A percentile compares a stretch with the other conserved stretches of the same genome.
Conservation (phyloP, 352 stramenopile genomes). For the Lagenidium giganteum region DNA sequence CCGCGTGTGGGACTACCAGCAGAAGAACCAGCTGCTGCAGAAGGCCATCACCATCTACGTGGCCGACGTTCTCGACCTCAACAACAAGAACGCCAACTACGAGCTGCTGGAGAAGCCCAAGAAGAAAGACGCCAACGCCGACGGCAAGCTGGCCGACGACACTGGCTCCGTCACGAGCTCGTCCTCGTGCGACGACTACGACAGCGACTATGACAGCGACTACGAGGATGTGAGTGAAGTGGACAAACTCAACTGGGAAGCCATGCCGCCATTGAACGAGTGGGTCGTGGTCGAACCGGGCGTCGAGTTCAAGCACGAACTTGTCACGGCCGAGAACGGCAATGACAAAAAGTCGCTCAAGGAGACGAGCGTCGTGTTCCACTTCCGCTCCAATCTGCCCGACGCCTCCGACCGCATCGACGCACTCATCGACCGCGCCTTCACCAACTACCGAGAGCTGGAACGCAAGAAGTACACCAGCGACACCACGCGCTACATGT, state of each 20-base stretch:
- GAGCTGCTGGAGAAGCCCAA: conserved; percentile 25
- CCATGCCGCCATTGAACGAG: conserved; percentile 27
- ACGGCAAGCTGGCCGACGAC: conserved; percentile 7
- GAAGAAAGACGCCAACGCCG: conserved; percentile 1
- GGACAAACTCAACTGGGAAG: conserved; percentile 32
- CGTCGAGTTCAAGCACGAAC: conserved; percentile 45
- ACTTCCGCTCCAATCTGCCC: conserved; percentile 11
- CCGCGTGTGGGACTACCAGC: conserved; percentile 24
- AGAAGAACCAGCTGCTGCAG: conserved; percentile 32
- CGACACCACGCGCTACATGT: conserved; percentile 36
- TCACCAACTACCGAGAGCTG: conserved; percentile 20
- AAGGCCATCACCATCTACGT: conserved; percentile 31
- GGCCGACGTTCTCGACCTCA: conserved; percentile 17
- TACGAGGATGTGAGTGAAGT: no score
- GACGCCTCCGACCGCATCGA: conserved; percentile 29
- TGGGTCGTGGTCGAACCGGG: conserved; percentile 41
- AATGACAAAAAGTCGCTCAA: conserved; percentile 3
- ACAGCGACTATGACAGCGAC: conserved; percentile 22
- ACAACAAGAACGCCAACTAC: conserved; percentile 25
- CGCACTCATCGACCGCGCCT: conserved; percentile 24
- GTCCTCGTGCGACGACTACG: conserved; percentile 18
- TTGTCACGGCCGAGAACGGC: conserved; percentile 12
- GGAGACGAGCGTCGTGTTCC: conserved; percentile 17
- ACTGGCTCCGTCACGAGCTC: conserved; percentile 18
- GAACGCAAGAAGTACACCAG: conserved; percentile 13